Evolutionary conservation across 495 filamentous ascomycete genomes (phyloP), one percentile per base, ranked within the genome.

Genomic region (Penicillium samsonianum): DNA sequence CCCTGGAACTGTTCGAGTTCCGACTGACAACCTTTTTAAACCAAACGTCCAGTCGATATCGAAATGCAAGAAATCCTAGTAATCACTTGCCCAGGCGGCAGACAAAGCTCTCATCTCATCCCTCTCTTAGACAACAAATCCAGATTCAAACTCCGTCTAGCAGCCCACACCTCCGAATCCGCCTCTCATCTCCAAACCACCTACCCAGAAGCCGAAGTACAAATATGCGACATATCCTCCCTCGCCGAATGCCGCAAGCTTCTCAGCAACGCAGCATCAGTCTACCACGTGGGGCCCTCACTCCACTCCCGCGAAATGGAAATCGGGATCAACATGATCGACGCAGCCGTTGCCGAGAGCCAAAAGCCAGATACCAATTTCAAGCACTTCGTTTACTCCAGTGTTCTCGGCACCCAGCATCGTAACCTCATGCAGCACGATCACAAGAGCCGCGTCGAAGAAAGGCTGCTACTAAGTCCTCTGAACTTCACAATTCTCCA

Each of bases 361-460:
- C 30, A 52, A 26, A 40, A 42, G 19, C 38, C 38, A 17, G 17
- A 41, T 19, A 51, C 55, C 17, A 46, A 25, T 26, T 56, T 65
- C 50, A 61, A 63, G 30, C 70, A 74, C 41, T 70, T 73, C 42
- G 62, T 73, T 23, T 65, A 55, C 58, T 60, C 58, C 5, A 58
- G 53, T 41, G 69, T 71, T 28, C 60, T 74, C 3, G 25, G 63
- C 14, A 65, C 72, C 4, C 68, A 67, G 57, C 56, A 68, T n/a
- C 57, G 65, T n/a, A 71, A 67, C 17, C 65, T 72, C 35, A 50
- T 73, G 46, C 62, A 74, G 25, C 73, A 74, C 38, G 71, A 72
- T 54, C 55, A 43, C 51, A 75, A 75, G 54, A 55, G 71, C 37
- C 60, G 65, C 42, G 52, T 74, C 31, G 73, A 75, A 50, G 73